Base-by-base conservation (phyloP, 2,329 filamentous ascomycete genomes). In the Scytalidium sp. region DNA sequence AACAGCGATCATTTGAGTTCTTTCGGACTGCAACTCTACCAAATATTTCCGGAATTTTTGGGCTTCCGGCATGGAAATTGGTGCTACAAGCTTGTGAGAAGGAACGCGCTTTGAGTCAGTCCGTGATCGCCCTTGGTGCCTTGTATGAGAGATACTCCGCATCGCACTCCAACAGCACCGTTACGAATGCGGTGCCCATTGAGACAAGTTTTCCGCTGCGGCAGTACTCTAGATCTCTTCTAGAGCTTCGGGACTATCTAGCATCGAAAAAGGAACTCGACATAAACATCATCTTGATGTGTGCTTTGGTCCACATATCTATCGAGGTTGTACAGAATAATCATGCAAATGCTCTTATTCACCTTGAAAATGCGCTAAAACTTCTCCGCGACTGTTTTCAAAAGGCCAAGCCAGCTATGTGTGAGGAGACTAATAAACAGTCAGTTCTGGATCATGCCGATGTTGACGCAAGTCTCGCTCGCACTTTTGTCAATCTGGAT, bases 51-150 rank as follows among this genome's bases (percentile, higher is more conserved):
- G 47, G 49, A 13, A 25, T 48, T 23, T 27, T 40, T 17, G 46
- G 47, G 25, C 47, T 53, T 9, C 46, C 42, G 8, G 45, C 46
- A 2, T 53, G 51, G 53, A 51, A 43, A 36, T 48, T 47, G 22
- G 45, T 57, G 6, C 40, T 56, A 1, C 55, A 54, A 45, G 47
- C 49, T 29, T 55, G 48, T 27, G 50, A 53, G 44, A 41, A 49
- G 2, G 49, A 57, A 40, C 51, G 45, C 3, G 52, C 54, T 40
- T 45, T 56, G 2, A 47, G 49, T 39, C 47, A 46, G 47, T 46
- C 53, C n/a, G 41, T 57, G 3, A 47, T 56, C 3, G 51, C 55
- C 2, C 45, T 57, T 7, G 51, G 55, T 25, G 55, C 53, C 10
- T 48, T 57, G 13, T 36, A 36, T 36, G 32, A 36, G 32, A 36